Evolutionary conservation across 129 eudicot species (phyloP).

Genomic region (Oenanthe sinensis): DNA sequence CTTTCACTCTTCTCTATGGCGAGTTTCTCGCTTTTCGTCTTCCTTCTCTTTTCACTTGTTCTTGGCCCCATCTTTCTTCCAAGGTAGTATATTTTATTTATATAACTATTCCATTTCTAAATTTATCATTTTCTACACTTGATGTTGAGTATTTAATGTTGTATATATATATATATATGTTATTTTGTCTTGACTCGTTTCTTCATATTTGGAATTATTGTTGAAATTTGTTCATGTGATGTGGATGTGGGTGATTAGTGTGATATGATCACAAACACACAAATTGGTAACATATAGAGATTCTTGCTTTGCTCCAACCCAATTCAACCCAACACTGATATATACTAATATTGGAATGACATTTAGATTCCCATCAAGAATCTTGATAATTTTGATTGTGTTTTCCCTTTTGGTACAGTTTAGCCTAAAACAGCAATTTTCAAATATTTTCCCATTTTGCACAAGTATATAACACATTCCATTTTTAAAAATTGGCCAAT

Average conservation of each 20-base stretch:
- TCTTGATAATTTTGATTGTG: neutral
- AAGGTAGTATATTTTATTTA: conserved; percentile 3
- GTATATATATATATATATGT: too few relatives aligned
- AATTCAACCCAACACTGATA: too few relatives aligned
- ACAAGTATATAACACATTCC: neutral
- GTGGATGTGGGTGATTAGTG: neutral
- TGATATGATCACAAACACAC: too few relatives aligned
- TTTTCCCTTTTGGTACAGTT: too few relatives aligned
- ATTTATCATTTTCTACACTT: too few relatives aligned
- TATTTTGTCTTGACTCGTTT: too few relatives aligned
- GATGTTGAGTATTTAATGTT: too few relatives aligned
- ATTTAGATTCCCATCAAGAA: neutral
- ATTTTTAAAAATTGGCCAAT: too few relatives aligned
- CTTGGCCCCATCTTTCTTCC: conserved; percentile 63
- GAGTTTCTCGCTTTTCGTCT: conserved; percentile 77
- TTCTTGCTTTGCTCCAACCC: too few relatives aligned
- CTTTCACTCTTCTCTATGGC: conserved; percentile 60
- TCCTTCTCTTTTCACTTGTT: conserved; percentile 54
- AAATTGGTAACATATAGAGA: too few relatives aligned
- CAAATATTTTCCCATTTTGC: neutral
- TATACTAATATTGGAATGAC: neutral
- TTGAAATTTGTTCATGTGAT: neutral
- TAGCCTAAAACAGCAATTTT: neutral
- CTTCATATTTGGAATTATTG: too few relatives aligned
- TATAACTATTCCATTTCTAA: too few relatives aligned